These are phyloP conservation scores for Cafeteria roenbergensis DNA, from an alignment of 108 stramenopile species.

Conservation along the genomic window DNA sequence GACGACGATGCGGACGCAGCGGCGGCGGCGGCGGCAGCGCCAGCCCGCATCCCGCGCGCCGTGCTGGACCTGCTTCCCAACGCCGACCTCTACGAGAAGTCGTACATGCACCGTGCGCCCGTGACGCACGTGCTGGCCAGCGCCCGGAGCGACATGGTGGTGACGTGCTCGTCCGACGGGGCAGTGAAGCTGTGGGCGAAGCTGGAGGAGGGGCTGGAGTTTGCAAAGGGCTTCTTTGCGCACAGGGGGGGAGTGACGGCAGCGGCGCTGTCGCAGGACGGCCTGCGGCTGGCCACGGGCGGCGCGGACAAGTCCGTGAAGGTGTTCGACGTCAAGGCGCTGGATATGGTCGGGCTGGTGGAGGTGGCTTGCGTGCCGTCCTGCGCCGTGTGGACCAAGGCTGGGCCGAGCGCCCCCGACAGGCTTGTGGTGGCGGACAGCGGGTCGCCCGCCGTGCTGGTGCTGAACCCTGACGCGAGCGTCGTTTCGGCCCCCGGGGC, in stretches of 20 bases:
- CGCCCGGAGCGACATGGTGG: constrained; percentile 64
- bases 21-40: too few relatives aligned
- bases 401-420: background rate
- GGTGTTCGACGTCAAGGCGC: constrained; percentile 82
- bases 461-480: constrained; percentile 39
- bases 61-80: too few relatives aligned
- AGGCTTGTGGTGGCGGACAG: constrained; percentile 29
- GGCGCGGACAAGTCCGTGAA: constrained; percentile 72
- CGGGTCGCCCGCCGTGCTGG: constrained; percentile 24
- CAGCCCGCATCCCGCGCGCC: too few relatives aligned
- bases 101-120: constrained; percentile 75
- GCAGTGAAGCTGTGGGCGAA: constrained; percentile 98
- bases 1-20: too few relatives aligned
- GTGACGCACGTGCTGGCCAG: constrained; percentile 62
- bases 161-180: constrained; percentile 74
- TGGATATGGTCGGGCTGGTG: constrained; percentile 73
- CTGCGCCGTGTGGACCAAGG: background rate
- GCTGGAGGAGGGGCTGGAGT: constrained; percentile 58
- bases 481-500: too few relatives aligned
- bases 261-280: constrained; percentile 49
- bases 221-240: constrained; percentile 86
- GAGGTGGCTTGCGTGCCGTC: constrained; percentile 17
- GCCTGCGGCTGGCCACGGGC: constrained; percentile 59
- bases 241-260: constrained; percentile 60
- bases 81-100: constrained; percentile 51